A percentile compares a stretch with the other conserved stretches of the same genome.
Conservation (phyloP, 108 stramenopile genomes). For the Cyclotella sp. region DNA sequence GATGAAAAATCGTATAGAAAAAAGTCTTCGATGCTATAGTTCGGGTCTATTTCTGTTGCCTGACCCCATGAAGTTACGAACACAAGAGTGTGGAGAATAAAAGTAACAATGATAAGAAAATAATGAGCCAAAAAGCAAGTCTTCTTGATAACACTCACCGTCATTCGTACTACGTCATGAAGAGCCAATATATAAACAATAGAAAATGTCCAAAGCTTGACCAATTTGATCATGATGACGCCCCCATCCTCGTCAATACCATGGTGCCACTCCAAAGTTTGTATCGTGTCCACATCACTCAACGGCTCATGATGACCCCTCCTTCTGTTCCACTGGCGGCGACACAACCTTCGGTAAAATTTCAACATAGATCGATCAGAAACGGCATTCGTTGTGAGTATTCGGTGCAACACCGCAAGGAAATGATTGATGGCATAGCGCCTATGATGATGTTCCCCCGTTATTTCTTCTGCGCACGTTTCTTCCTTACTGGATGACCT, state of each 20-base stretch:
- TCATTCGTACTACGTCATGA: conserved; percentile 55
- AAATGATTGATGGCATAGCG: neutral
- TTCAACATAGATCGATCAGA: neutral
- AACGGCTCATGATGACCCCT: neutral
- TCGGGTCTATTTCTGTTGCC: conserved; percentile 44
- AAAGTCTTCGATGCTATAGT: conserved; percentile 56
- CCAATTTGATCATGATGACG: conserved; percentile 46
- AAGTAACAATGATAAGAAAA: neutral
- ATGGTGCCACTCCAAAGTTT: neutral
- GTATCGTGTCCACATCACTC: neutral
- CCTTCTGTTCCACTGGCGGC: neutral
- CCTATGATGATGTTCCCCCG: neutral
- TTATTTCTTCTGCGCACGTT: neutral
- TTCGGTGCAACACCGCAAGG: neutral
- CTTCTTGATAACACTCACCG: conserved; percentile 14
- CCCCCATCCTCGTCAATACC: conserved; percentile 28
- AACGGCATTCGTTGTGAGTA: conserved; percentile 21
- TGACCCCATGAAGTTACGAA: conserved; percentile 5
- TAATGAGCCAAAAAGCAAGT: neutral
- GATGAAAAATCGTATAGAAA: conserved; percentile 59
- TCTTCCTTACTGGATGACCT: neutral
- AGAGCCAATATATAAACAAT: conserved; percentile 51
- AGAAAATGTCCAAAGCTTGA: conserved; percentile 59
- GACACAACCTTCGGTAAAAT: conserved; percentile 16
- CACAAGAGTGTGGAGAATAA: neutral